A percentile compares a stretch with the other conserved stretches of the same genome.
phyloP scores from a whole-genome alignment of 2,329 filamentous ascomycete genomes.

The Calonectria hongkongensis region DNA sequence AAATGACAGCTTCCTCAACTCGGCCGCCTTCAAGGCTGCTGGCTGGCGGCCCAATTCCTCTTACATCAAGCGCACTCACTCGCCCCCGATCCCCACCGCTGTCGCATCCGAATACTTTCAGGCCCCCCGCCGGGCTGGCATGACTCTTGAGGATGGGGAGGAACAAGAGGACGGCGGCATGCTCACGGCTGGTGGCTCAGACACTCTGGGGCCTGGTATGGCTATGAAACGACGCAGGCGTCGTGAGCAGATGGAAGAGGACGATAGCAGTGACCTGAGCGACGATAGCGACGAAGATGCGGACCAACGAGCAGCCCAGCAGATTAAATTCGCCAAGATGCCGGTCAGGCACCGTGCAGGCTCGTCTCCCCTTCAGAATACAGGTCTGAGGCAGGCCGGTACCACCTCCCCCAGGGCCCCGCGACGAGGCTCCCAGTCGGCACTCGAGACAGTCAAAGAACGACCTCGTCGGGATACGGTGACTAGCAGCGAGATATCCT shows the following conservation, averaged over 20 bases:
- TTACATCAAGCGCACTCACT: constrained; percentile 88
- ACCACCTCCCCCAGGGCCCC: constrained; percentile 69
- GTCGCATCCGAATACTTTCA: constrained; percentile 91
- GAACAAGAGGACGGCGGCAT: constrained; percentile 85
- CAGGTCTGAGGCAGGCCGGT: constrained; percentile 73
- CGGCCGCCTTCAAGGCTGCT: constrained; percentile 86
- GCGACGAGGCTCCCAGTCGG: constrained; percentile 82
- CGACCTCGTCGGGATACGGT: constrained; percentile 83
- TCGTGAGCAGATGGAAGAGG: constrained; percentile 86
- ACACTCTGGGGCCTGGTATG: constrained; percentile 81
- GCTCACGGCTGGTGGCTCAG: constrained; percentile 79
- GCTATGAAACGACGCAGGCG: constrained; percentile 79
- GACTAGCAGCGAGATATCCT: constrained; percentile 89
- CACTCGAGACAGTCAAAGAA: constrained; percentile 81
- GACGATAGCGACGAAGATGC: constrained; percentile 89
- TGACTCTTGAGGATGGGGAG: constrained; percentile 81
- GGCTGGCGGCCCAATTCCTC: constrained; percentile 86
- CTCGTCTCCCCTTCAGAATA: constrained; percentile 88
- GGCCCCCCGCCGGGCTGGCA: constrained; percentile 76
- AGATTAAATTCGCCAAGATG: constrained; percentile 98
- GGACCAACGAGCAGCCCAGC: constrained; percentile 85
- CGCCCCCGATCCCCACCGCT: constrained; percentile 88
- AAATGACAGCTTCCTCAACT: constrained; percentile 86
- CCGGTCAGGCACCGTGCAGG: constrained; percentile 89
- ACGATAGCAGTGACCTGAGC: constrained; percentile 89